Conservation (phyloP, 371 early-diverging fungal genomes). For the Rhizopus sp. region DNA sequence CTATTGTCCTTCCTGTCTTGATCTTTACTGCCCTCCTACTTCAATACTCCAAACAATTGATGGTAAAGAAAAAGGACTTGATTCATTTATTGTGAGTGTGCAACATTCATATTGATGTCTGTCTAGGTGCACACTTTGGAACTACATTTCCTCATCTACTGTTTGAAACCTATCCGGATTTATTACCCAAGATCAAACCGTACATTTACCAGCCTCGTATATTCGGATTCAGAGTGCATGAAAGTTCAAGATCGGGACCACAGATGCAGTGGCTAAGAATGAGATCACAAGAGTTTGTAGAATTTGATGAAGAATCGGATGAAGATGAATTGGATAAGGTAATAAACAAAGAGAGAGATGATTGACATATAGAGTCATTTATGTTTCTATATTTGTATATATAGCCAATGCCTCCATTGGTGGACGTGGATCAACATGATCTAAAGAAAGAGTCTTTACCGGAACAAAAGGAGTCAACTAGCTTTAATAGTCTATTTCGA, state of each 20-base stretch:
- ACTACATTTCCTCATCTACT: constrained; percentile 94
- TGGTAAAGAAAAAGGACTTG: background rate
- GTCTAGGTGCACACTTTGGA: constrained; percentile 90
- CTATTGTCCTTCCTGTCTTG: constrained; percentile 86
- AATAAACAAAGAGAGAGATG: constrained; percentile 3
- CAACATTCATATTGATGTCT: no score
- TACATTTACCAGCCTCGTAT: constrained; percentile 76
- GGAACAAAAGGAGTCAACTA: constrained; percentile 23
- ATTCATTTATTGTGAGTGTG: background rate
- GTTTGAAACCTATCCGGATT: constrained; percentile 81
- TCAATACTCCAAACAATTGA: constrained; percentile 54
- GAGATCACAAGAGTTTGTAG: constrained; percentile 45
- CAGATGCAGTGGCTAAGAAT: constrained; percentile 83
- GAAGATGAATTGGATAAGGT: constrained; percentile 32
- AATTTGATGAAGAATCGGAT: constrained; percentile 30
- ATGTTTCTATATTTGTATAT: constrained; percentile 1
- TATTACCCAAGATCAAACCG: constrained; percentile 58
- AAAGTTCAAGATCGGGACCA: constrained; percentile 61
- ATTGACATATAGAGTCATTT: background rate
- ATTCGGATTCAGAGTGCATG: constrained; percentile 83
- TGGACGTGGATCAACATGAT: constrained; percentile 21
- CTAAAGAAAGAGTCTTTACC: constrained; percentile 14
- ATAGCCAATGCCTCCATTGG: constrained; percentile 19
- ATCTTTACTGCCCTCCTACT: constrained; percentile 84
- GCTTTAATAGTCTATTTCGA: constrained; percentile 39